Base-by-base conservation (phyloP, 148 eudicot species). In the Chenopodium berlandieri region DNA sequence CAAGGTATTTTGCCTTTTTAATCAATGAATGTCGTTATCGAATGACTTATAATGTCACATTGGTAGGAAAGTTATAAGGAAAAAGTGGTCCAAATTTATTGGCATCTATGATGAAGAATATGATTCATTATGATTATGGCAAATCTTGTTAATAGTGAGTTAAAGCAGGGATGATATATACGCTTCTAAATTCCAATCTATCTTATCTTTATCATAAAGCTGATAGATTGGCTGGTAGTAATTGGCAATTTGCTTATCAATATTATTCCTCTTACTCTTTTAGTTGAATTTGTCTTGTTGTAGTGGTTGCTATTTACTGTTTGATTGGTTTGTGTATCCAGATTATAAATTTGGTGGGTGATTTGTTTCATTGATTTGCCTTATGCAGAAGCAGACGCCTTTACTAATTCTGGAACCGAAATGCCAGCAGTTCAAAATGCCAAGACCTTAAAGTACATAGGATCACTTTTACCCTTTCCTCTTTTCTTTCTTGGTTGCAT, bases 391-490 rank as follows among this genome's bases (percentile, higher is more conserved):
- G 32, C 73, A n/a, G 86, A 87, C 48, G 32, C 73, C 46, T 72
- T 82, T 50, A 74, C 70, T 22, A 71, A 76, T 71, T 67, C 71
- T 79, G 85, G 79, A 66, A 71, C 84, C 30, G 75, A 83, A 76
- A 78, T 84, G 81, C 70, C 84, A 16, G 31, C 44, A 11, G 58
- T 47, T 80, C 88, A 82, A 84, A 71, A 86, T 23, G 56, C 82
- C 77, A 84, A 90, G 75, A 89, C 87, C 62, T 79, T 89, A 17
- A 78, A 90, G 95, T 92, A 85, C 48, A 69, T 69, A 27, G n/a
- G 31, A 65, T 80, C 47, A 20, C 27, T 60, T 77, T 62, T 47
- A 17, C 10, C 20, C 30, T 52, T 34, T 68, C 63, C 16, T 9
- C 40, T 27, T 46, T 6, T 46, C 31, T 64, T 65, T 64, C 20